Percentiles rank a stretch among this genome's conserved stretches.
These are phyloP conservation scores for Epichloe hybrida DNA, from an alignment of 2,329 filamentous ascomycete species.

Conservation along the genomic window DNA sequence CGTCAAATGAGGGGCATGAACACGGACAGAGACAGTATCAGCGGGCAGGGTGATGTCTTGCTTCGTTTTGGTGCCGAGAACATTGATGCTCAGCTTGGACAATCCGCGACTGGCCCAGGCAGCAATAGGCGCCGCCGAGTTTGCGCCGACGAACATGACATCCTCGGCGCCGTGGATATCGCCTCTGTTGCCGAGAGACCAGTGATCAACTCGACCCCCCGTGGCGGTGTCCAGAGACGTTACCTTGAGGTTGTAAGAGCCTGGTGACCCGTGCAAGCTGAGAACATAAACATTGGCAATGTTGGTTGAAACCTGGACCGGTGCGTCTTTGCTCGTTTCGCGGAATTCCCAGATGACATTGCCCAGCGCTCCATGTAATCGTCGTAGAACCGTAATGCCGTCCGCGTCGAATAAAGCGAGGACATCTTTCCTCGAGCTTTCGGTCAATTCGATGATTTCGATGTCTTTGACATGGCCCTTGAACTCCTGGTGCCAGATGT, in stretches of 20 bases:
- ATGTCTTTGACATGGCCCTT: slow-evolving; percentile 50
- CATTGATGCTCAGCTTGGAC: slow-evolving; percentile 55
- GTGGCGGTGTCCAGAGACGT: slow-evolving; percentile 58
- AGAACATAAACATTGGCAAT: slow-evolving; percentile 61
- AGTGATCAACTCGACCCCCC: slow-evolving; percentile 61
- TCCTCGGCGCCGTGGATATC: slow-evolving; percentile 53
- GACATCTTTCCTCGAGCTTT: slow-evolving; percentile 52
- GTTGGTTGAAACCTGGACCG: slow-evolving; percentile 64
- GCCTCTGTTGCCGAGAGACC: slow-evolving; percentile 57
- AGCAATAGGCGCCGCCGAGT: slow-evolving; percentile 60
- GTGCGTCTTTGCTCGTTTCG: slow-evolving; percentile 53
- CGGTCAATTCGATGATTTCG: slow-evolving; percentile 62
- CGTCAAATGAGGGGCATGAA: slow-evolving; percentile 61
- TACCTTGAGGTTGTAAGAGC: slow-evolving; percentile 65
- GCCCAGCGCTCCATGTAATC: slow-evolving; percentile 61
- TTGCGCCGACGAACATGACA: slow-evolving; percentile 62
- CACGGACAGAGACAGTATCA: slow-evolving; percentile 37
- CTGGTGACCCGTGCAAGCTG: slow-evolving; percentile 54
- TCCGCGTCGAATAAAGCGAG: slow-evolving; percentile 53
- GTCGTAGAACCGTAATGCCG: slow-evolving; percentile 46
- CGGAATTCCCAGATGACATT: slow-evolving; percentile 65
- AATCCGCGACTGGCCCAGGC: slow-evolving; percentile 57
- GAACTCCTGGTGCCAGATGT: slow-evolving; percentile 59
- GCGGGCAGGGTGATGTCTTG: slow-evolving; percentile 39
- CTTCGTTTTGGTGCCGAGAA: slow-evolving; percentile 47